These are phyloP conservation scores for Alnus rubra DNA, from an alignment of 306 rosid genomes.

Conservation along the genomic window DNA sequence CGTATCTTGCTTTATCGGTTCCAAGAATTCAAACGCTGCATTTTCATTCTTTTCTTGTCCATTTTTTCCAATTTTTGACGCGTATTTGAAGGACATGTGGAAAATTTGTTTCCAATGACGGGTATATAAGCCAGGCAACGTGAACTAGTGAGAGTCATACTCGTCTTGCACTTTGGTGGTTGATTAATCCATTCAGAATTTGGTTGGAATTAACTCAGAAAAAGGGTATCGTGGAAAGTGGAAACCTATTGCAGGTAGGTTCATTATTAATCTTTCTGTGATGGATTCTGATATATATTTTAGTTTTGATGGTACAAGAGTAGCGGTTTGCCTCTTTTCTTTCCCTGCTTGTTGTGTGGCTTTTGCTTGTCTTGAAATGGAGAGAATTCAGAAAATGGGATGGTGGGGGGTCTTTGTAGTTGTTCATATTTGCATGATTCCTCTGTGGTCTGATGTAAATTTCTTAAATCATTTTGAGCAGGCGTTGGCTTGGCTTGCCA, in stretches of 20 bases:
- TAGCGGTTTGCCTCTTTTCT: background rate
- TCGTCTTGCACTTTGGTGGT: slow-evolving; percentile 11
- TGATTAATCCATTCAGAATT: slow-evolving; percentile 17
- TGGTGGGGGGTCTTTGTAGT: no score
- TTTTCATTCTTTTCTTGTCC: slow-evolving; percentile 21
- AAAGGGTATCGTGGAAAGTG: slow-evolving; percentile 2
- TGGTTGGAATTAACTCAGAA: background rate
- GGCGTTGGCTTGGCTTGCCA: background rate
- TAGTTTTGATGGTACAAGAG: background rate
- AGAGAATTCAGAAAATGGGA: no score
- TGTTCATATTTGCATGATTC: no score
- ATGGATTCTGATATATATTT: background rate
- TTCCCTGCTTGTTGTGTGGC: background rate
- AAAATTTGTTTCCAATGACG: background rate
- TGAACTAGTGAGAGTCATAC: slow-evolving; percentile 16
- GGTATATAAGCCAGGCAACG: slow-evolving; percentile 24
- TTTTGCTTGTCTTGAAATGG: background rate
- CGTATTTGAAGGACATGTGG: slow-evolving; percentile 42
- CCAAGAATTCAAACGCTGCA: slow-evolving; percentile 45
- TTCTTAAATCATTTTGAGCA: slow-evolving; percentile 6
- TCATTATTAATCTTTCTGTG: background rate
- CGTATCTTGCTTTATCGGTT: slow-evolving; percentile 3
- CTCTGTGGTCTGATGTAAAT: background rate
- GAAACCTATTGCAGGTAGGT: slow-evolving; percentile 26
- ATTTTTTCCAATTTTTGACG: slow-evolving; percentile 32